Evolutionary conservation across 805 yeast genomes (phyloP).

Genomic region (Ascoidea rubescens): DNA sequence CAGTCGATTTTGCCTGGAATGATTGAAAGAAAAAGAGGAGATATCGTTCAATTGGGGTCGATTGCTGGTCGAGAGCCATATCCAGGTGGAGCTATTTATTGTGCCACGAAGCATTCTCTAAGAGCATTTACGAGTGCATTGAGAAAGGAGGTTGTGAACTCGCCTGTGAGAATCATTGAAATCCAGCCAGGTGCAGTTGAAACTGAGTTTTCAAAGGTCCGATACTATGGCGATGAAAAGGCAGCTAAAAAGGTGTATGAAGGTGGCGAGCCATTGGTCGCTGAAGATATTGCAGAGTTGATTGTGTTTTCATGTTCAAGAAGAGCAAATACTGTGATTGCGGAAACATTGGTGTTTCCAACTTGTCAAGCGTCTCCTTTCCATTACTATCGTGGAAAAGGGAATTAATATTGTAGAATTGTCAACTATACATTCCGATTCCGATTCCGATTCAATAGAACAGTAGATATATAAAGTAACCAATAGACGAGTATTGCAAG

Average conservation of each 20-base stretch:
- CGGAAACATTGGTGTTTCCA: constrained; percentile 75
- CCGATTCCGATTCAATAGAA: too few relatives aligned
- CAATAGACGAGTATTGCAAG: too few relatives aligned
- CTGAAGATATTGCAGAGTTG: constrained; percentile 64
- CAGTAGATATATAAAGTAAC: too few relatives aligned
- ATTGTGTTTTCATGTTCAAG: constrained; percentile 57
- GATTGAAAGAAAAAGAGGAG: constrained; percentile 57
- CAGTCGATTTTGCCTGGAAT: constrained; percentile 65
- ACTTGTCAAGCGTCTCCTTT: constrained; percentile 46
- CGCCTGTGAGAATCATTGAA: constrained; percentile 55
- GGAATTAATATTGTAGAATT: not conserved
- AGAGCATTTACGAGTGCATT: constrained; percentile 57
- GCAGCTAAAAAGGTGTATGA: constrained; percentile 53
- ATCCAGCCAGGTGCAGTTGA: constrained; percentile 73
- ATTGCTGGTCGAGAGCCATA: constrained; percentile 71
- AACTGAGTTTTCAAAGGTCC: constrained; percentile 56
- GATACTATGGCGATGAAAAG: constrained; percentile 47
- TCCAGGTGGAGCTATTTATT: constrained; percentile 68
- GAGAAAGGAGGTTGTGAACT: constrained; percentile 39
- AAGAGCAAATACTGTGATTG: constrained; percentile 58
- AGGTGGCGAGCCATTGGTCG: constrained; percentile 53
- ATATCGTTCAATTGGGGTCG: constrained; percentile 62
- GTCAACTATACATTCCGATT: too few relatives aligned
- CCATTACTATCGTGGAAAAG: constrained; percentile 6
- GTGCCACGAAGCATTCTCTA: constrained; percentile 63